phyloP scores from a whole-genome alignment of 2,329 filamentous ascomycete genomes.

The Alternaria longipes region DNA sequence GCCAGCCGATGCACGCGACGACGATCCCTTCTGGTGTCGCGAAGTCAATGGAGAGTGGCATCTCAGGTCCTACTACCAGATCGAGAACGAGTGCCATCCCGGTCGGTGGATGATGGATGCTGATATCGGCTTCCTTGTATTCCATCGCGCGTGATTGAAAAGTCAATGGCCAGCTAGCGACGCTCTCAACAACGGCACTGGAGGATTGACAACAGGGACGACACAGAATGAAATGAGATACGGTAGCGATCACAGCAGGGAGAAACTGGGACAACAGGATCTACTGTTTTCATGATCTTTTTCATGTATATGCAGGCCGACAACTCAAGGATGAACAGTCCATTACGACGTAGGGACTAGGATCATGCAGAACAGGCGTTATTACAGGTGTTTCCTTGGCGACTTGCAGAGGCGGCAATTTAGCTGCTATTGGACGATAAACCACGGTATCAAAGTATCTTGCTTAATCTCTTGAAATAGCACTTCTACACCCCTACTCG shows the following conservation, averaged over 20 bases:
- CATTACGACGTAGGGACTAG: background rate
- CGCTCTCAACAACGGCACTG: background rate
- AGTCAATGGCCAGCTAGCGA: background rate
- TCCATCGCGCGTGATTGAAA: conserved; percentile 37
- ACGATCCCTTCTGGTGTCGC: conserved; percentile 51
- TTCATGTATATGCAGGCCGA: background rate
- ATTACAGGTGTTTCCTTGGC: background rate
- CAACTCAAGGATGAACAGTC: background rate
- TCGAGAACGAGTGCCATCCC: conserved; percentile 51
- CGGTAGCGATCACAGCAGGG: background rate
- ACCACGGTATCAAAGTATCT: background rate
- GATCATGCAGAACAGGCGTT: background rate
- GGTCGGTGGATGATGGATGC: conserved; percentile 50
- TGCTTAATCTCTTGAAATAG: background rate
- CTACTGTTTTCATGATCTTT: background rate
- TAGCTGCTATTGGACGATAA: background rate
- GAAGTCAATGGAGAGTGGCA: conserved; percentile 51
- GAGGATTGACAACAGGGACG: background rate
- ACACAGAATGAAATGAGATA: background rate
- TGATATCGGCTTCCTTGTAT: conserved; percentile 45
- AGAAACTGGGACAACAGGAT: background rate
- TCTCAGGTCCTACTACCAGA: conserved; percentile 48
- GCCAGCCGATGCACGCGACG: conserved; percentile 44
- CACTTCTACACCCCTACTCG: background rate
- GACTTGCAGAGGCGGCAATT: background rate